Base-by-base conservation (phyloP, 2,329 filamentous ascomycete genomes). In the Venturia pyrina region DNA sequence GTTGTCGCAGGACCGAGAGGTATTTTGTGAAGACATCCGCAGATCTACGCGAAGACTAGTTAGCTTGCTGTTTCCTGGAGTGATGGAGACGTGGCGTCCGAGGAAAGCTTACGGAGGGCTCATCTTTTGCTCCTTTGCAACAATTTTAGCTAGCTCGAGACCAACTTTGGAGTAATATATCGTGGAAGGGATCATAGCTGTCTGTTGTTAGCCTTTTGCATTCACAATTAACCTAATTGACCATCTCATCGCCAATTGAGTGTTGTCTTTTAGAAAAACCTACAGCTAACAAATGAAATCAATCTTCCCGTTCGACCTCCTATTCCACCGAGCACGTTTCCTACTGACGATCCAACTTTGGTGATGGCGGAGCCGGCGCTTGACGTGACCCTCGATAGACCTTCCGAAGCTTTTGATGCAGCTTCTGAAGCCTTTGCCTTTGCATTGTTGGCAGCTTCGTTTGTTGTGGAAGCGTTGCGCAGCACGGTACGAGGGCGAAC, bases 91-190 rank as follows among this genome's bases (percentile, higher is more conserved):
- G 28, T 63, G 50, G 21, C 21, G 53, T 68, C 65, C 46, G 65
- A 62, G 68, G 61, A 82, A 19, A 24, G 68, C 93, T 87, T 89
- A 99, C 95, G 95, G 95, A 80, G 91, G 92, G 75, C 84, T 82
- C 92, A 99, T 97, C 82, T 89, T 90, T 80, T 93, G 92, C 78
- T 87, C 88, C 73, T 87, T 86, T 82, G 92, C 91, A 71, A 98
- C 86, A 71, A 97, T 84, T 85, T 90, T 96, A 76, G 85, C 85
- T 68, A 98, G 83, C 83, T 99, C 95, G 70, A 93, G 81, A 73
- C 84, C 89, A 75, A 98, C 93, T 78, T 87, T 90, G 74, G 89
- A 87, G 84, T 98, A 99, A 86, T 97, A 97, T 76, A 96, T 76
- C 69, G 92, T 88, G 69, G 88, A 87, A 72, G 95, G 95, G 71